Evolutionary conservation across 2,329 filamentous ascomycete species (phyloP).

Genomic region (Exophiala bonariae): DNA sequence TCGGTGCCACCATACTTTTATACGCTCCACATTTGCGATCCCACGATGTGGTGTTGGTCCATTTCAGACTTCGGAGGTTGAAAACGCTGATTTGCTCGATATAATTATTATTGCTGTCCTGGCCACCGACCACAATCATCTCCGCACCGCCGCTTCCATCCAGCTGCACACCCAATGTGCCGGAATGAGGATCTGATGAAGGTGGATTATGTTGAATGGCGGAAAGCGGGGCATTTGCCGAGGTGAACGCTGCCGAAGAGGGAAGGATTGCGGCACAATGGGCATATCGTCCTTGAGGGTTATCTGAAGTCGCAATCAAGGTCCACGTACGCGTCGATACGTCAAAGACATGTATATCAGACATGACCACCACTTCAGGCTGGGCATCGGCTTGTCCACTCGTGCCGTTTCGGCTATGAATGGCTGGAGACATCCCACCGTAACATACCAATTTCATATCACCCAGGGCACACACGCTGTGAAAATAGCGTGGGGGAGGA

Average conservation of each 20-base stretch:
- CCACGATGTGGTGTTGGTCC: conserved; percentile 84
- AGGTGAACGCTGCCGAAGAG: conserved; percentile 83
- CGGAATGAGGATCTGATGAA: conserved; percentile 79
- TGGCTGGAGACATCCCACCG: conserved; percentile 89
- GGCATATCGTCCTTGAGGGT: conserved; percentile 91
- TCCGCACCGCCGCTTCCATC: conserved; percentile 91
- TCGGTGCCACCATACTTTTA: conserved; percentile 86
- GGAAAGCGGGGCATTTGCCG: conserved; percentile 77
- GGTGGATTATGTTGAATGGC: conserved; percentile 88
- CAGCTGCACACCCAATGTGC: conserved; percentile 81
- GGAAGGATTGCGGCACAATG: conserved; percentile 93
- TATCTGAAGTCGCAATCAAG: conserved; percentile 70
- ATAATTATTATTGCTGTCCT: conserved; percentile 97
- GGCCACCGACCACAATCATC: conserved; percentile 95
- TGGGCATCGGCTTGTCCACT: conserved; percentile 61
- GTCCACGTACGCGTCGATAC: conserved; percentile 81
- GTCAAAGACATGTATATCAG: conserved; percentile 94
- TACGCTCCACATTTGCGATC: conserved; percentile 96
- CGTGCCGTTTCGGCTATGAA: conserved; percentile 31
- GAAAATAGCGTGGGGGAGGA: conserved; percentile 91
- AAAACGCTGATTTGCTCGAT: conserved; percentile 99
- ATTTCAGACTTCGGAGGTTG: conserved; percentile 90
- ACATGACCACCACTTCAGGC: conserved; percentile 93
- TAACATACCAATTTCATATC: conserved; percentile 98
- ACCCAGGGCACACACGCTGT: conserved; percentile 89